These are phyloP conservation scores for Skeletonema costatum DNA, from an alignment of 108 stramenopile genomes.

Conservation along the genomic window DNA sequence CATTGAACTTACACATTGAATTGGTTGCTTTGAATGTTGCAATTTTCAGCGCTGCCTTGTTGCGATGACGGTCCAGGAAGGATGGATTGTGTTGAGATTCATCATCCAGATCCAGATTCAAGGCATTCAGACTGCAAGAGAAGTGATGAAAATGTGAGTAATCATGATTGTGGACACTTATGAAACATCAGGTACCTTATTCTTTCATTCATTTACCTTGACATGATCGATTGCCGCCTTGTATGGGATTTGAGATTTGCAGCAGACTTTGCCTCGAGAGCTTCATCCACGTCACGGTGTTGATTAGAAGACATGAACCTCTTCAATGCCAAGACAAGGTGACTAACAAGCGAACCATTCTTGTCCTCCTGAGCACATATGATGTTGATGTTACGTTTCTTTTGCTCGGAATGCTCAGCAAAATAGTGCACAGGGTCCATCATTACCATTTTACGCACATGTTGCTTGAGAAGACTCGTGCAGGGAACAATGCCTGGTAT, in stretches of 20 bases:
- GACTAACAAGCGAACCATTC: background rate
- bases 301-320: background rate
- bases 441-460: constrained; percentile 27
- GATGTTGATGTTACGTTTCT: constrained; percentile 10
- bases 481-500: constrained; percentile 46
- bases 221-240: background rate
- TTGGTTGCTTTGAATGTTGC: background rate
- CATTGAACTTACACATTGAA: background rate
- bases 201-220: background rate
- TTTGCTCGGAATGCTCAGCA: constrained; percentile 9
- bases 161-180: background rate
- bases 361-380: constrained; percentile 23
- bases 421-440: constrained; percentile 32
- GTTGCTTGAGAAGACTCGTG: constrained; percentile 42
- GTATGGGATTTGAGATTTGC: background rate
- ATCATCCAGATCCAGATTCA: background rate
- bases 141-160: background rate
- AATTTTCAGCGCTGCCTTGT: background rate
- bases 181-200: background rate
- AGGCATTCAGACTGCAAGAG: background rate
- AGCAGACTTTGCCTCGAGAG: background rate
- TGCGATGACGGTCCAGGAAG: background rate
- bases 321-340: background rate
- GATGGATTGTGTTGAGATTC: background rate
- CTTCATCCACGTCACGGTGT: background rate